Conservation (phyloP, 176 grass and related monocot genomes). For the Oryza longistaminata region DNA sequence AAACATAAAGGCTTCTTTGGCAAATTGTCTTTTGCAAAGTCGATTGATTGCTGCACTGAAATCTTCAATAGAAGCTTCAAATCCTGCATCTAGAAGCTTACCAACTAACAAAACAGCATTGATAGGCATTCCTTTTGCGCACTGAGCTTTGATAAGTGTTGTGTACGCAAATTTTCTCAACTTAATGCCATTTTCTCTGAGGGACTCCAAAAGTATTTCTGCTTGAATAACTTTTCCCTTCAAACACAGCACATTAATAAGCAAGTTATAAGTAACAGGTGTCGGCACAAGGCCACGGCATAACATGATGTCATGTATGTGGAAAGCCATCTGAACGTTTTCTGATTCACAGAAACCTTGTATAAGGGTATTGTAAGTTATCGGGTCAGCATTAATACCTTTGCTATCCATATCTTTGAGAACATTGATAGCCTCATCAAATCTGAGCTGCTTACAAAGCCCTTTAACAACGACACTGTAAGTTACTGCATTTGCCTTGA, state of each 20-base stretch:
- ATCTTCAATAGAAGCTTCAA: slow-evolving; percentile 63
- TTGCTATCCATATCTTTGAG: slow-evolving; percentile 53
- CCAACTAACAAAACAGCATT: slow-evolving; percentile 53
- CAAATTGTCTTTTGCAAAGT: slow-evolving; percentile 69
- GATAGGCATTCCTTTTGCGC: slow-evolving; percentile 62
- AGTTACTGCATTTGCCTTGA: slow-evolving; percentile 64
- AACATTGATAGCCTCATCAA: slow-evolving; percentile 57
- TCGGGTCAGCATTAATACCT: slow-evolving; percentile 60
- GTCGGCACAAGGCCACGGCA: slow-evolving; percentile 38
- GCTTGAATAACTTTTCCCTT: slow-evolving; percentile 58
- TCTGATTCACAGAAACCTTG: slow-evolving; percentile 67
- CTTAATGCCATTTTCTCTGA: slow-evolving; percentile 46
- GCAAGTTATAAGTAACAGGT: slow-evolving; percentile 73
- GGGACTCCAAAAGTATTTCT: slow-evolving; percentile 62
- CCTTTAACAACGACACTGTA: slow-evolving; percentile 86
- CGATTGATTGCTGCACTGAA: slow-evolving; percentile 87
- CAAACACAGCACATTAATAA: slow-evolving; percentile 73
- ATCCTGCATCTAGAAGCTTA: slow-evolving; percentile 66
- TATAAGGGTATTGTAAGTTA: slow-evolving; percentile 80
- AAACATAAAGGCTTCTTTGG: slow-evolving; percentile 60
- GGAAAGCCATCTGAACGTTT: slow-evolving; percentile 50
- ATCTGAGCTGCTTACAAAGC: slow-evolving; percentile 68
- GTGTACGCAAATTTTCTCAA: slow-evolving; percentile 85
- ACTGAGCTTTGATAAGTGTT: slow-evolving; percentile 77
- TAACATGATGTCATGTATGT: slow-evolving; percentile 57